These are phyloP conservation scores for Puccinellia tenuiflora DNA, from an alignment of 176 grass and related monocot species.

Conservation along the genomic window DNA sequence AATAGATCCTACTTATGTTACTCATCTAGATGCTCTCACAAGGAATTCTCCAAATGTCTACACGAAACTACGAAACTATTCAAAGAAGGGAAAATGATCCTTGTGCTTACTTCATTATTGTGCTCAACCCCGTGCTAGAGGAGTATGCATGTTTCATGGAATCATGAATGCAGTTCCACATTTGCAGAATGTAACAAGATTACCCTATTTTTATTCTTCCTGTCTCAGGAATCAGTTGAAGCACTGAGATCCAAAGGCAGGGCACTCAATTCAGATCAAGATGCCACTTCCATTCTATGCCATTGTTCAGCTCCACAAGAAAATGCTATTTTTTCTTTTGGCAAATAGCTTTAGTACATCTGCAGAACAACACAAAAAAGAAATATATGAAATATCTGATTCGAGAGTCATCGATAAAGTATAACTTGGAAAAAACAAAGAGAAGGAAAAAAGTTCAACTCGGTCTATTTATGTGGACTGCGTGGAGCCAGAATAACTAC, in stretches of 20 bases:
- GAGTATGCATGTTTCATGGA: constrained; percentile 14
- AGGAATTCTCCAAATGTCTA: neutral
- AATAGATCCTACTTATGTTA: constrained; percentile 7
- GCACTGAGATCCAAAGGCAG: constrained; percentile 1
- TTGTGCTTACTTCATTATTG: constrained; percentile 35
- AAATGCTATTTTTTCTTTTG: neutral
- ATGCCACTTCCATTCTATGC: neutral
- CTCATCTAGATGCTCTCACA: neutral
- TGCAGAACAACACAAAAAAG: neutral
- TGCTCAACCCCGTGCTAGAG: constrained; percentile 10
- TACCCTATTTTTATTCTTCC: constrained; percentile 6
- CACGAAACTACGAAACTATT: constrained; percentile 15
- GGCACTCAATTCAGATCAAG: constrained; percentile 14
- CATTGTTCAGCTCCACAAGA: neutral
- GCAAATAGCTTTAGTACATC: neutral
- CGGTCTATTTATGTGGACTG: neutral
- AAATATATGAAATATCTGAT: neutral
- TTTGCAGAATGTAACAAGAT: neutral
- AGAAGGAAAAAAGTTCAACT: neutral
- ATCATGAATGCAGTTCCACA: constrained; percentile 20
- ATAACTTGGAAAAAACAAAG: neutral
- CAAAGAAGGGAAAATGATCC: neutral
- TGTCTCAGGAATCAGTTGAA: constrained; percentile 15
- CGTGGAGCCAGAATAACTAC: neutral
- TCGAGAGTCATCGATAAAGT: neutral